phyloP scores from a whole-genome alignment of 768 basidiomycete genomes.

The Terana coerulea region DNA sequence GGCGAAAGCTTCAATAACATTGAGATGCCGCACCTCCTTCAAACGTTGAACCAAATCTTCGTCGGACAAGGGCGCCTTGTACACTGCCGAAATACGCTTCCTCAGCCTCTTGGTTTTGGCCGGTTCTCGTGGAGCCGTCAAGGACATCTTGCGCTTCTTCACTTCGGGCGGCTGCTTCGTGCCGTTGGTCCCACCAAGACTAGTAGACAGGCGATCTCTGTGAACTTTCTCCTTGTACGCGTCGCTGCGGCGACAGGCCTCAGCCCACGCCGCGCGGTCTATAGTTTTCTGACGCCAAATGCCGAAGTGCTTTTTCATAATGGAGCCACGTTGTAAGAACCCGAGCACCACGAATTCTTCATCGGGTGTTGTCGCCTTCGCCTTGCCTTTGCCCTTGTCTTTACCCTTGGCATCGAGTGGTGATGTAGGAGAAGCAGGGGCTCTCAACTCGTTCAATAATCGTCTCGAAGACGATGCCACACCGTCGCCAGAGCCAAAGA shows the following conservation, averaged over 20 bases:
- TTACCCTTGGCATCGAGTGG: neutral
- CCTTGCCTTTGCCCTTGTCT: slow-evolving; percentile 9
- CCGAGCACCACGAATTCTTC: slow-evolving; percentile 3
- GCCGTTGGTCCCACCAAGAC: slow-evolving; percentile 12
- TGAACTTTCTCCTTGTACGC: slow-evolving; percentile 54
- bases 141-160: slow-evolving; percentile 26
- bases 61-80: slow-evolving; percentile 53
- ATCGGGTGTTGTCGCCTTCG: slow-evolving; percentile 5
- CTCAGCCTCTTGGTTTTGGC: slow-evolving; percentile 32
- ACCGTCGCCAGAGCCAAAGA: neutral
- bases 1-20: neutral
- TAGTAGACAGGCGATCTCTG: slow-evolving; percentile 29
- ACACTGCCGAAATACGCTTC: slow-evolving; percentile 37
- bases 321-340: slow-evolving; percentile 3
- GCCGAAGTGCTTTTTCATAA: slow-evolving; percentile 40
- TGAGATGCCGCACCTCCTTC: slow-evolving; percentile 52
- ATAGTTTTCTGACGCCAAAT: slow-evolving; percentile 44
- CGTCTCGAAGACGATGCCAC: slow-evolving; percentile 3
- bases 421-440: neutral
- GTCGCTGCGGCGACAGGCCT: slow-evolving; percentile 59
- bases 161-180: neutral
- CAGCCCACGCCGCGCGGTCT: slow-evolving; percentile 49
- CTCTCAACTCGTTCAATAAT: neutral
- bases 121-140: slow-evolving; percentile 15
- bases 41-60: slow-evolving; percentile 62